Evolutionary conservation across 2,329 filamentous ascomycete genomes (phyloP).

Genomic region (Aspergillus sergii): DNA sequence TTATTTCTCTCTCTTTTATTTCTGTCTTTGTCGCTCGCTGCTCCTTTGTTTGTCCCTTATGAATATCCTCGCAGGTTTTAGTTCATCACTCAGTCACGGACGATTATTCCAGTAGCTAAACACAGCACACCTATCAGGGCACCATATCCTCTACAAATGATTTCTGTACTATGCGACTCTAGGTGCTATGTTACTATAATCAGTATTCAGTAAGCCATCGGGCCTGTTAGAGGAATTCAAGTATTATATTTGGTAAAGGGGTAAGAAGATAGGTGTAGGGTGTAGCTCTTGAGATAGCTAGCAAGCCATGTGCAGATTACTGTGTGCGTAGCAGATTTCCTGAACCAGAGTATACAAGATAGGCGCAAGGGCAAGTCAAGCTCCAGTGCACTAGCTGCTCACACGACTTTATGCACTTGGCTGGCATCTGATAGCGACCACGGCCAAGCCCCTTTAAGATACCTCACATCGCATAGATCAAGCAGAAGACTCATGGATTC

Average conservation of each 20-base stretch:
- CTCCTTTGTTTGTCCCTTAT: neutral
- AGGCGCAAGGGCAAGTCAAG: conserved; percentile 25
- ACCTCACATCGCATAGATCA: conserved; percentile 4
- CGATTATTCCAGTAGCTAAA: neutral
- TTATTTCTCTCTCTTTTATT: neutral
- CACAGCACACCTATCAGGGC: neutral
- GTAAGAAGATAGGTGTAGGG: conserved; percentile 20
- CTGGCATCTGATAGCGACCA: conserved; percentile 16
- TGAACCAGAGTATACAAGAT: conserved; percentile 26
- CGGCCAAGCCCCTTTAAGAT: conserved; percentile 4
- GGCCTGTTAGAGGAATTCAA: neutral
- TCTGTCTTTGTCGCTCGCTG: neutral
- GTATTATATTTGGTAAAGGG: conserved; percentile 9
- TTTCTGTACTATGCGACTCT: neutral
- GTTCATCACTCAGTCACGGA: neutral
- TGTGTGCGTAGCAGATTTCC: conserved; percentile 22
- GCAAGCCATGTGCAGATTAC: conserved; percentile 21
- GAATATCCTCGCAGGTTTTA: neutral
- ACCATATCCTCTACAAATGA: neutral
- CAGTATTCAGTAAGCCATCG: neutral
- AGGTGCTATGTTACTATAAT: neutral
- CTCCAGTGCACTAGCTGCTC: conserved; percentile 27
- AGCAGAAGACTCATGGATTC: conserved; percentile 5
- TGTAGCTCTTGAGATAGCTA: neutral
- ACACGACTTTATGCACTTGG: conserved; percentile 30